Evolutionary conservation across 2,329 filamentous ascomycete species (phyloP).

Genomic region (Cadophora gregata): DNA sequence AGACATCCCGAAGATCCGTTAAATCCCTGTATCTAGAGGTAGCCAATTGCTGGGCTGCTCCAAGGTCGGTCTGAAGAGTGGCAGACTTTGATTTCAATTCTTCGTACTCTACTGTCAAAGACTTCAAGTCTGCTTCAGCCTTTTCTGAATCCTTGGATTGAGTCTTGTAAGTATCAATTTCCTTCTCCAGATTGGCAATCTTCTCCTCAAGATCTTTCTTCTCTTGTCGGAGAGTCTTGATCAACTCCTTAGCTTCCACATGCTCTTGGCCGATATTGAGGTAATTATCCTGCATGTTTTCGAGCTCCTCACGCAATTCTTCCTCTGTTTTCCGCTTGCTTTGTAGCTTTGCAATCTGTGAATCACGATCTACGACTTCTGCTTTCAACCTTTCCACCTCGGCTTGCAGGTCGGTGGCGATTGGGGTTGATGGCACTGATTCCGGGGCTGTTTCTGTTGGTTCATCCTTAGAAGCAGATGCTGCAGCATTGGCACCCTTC

Average conservation of each 20-base stretch:
- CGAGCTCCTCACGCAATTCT: constrained; percentile 83
- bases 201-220: constrained; percentile 68
- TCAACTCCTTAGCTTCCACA: constrained; percentile 80
- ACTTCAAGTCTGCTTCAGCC: constrained; percentile 40
- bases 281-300: constrained; percentile 80
- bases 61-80: constrained; percentile 80
- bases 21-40: constrained; percentile 89
- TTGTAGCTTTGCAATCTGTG: constrained; percentile 73
- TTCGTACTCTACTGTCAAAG: constrained; percentile 61
- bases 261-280: constrained; percentile 81
- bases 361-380: constrained; percentile 52
- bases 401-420: constrained; percentile 34
- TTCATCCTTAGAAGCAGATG: constrained; percentile 41
- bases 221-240: constrained; percentile 72
- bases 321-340: constrained; percentile 78
- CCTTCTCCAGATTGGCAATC: constrained; percentile 72
- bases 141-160: constrained; percentile 41
- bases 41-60: constrained; percentile 84
- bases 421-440: constrained; percentile 23
- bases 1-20: constrained; percentile 76
- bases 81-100: constrained; percentile 73
- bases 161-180: constrained; percentile 57
- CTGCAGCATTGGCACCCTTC: constrained; percentile 58
- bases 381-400: constrained; percentile 41
- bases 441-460: constrained; percentile 32